Base-by-base conservation (phyloP, 2,329 filamentous ascomycete species). In the Fusarium sp. region DNA sequence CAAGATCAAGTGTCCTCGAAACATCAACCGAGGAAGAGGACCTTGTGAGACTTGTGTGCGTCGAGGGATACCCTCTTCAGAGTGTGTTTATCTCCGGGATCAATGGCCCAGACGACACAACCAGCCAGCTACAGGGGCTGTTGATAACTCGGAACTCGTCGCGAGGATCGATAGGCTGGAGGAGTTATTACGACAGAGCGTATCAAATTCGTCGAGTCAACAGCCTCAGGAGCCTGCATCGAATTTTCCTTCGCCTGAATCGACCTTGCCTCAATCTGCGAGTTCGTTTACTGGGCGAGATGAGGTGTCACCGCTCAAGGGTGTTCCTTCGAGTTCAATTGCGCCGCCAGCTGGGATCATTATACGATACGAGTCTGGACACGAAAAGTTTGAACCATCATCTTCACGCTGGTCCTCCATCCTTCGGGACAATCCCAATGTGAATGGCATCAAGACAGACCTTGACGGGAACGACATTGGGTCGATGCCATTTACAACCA, bases 1-100 rank as follows among this genome's bases (percentile, higher is more conserved):
- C n/a, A 73, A 73, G 59, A 73, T 73, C 25, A 70, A 66, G 45
- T 73, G 70, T 22, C 65, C 70, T 33, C 68, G 68, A 25, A 73
- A 71, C 27, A 47, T 50, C 38, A 69, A 59, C 16, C 70, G 54
- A 22, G 65, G 59, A 4, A 68, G 63, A n/a, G 36, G 58, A 5
- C 70, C 70, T 18, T 73, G 70, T n/a, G 68, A 71, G 10, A 69
- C 70, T 4, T 73, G 70, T 25, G 59, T 73, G 2, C 68, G 70
- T n/a, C 60, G 70, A 22, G 70, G 70, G 13, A 69, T 73, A 6
- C 68, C 70, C 7, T 47, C 27, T 8, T 25, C 25, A 4, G 68
- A 73, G 14, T 71, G 70, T 29, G 57, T 73, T 31, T 73, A 71
- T 25, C 68, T 73, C 9, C 40, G 70, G 25, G 70, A 71, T 36